Conservation (phyloP, 2,329 filamentous ascomycete species). For the Graphilbum sp. region DNA sequence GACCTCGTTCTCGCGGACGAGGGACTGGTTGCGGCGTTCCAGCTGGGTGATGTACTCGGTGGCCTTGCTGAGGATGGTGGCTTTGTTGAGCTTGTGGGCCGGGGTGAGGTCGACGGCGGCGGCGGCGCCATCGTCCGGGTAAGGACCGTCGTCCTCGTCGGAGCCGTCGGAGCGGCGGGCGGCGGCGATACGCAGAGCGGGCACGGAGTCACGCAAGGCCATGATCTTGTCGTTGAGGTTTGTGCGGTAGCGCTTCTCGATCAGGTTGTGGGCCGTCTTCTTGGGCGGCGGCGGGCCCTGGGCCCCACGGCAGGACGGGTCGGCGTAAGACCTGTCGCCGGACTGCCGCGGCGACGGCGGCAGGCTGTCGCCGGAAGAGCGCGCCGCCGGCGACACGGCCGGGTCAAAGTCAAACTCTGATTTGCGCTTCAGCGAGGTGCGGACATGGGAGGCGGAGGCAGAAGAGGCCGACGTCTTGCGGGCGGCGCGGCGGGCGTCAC, state of each 20-base stretch:
- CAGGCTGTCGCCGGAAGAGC: slow-evolving; percentile 5
- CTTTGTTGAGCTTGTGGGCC: slow-evolving; percentile 26
- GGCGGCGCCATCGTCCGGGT: slow-evolving; percentile 24
- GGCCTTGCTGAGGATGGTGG: slow-evolving; percentile 23
- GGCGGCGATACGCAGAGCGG: slow-evolving; percentile 29
- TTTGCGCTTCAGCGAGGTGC: slow-evolving; percentile 16
- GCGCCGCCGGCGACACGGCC: slow-evolving; percentile 5
- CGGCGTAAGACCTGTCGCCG: slow-evolving; percentile 3
- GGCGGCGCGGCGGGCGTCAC: slow-evolving; percentile 11
- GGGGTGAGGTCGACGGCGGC: slow-evolving; percentile 21
- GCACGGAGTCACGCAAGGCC: slow-evolving; percentile 55
- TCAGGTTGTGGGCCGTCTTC: slow-evolving; percentile 74
- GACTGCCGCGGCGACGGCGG: slow-evolving; percentile 7
- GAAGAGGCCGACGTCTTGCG: slow-evolving; percentile 8
- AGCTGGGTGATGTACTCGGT: slow-evolving; percentile 21
- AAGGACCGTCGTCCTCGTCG: slow-evolving; percentile 22
- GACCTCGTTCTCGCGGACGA: slow-evolving; percentile 28
- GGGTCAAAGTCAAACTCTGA: slow-evolving; percentile 12
- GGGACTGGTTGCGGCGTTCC: slow-evolving; percentile 18
- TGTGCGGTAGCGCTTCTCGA: slow-evolving; percentile 70
- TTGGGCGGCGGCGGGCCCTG: slow-evolving; percentile 26
- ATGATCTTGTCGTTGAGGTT: slow-evolving; percentile 76
- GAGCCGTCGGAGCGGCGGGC: slow-evolving; percentile 17
- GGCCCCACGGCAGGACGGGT: too few species aligned
- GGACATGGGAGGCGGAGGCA: slow-evolving; percentile 7